Evolutionary conservation across 805 yeast species (phyloP), one percentile per base, ranked within the genome.

Genomic region (Saccharomycopsis microspora): DNA sequence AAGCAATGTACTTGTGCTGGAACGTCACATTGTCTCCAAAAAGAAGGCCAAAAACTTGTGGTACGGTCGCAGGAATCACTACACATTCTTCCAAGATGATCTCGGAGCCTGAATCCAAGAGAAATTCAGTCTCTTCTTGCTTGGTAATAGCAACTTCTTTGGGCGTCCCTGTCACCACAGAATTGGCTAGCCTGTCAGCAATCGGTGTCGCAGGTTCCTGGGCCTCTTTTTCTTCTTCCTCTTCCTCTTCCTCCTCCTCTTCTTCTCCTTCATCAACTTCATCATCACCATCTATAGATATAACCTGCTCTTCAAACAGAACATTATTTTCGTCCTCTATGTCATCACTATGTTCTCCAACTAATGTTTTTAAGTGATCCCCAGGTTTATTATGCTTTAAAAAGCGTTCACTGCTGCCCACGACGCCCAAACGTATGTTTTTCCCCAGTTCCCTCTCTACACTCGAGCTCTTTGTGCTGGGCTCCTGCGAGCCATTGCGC

Each of bases 1-100:
- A 61, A 47, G 55, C 65, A 57, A 63, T 63, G 48, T 74, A 75
- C n/a, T 65, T 64, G 31, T 58, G 47, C 47, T 67, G 61, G 62
- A 77, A 71, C 3, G 61, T 55, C 4, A 59, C 52, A 37, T 70
- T 72, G 4, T 70, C 66, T 30, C 96, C 95, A 64, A 82, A 90
- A 43, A 88, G 55, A 5, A 89, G 56, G 47, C 75, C 76, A 57
- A 71, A 86, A 0, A 87, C 73, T 0, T 82, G 69, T 0, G 96
- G 96, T 3, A 90, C 66, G 1, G 97, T 93, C 1, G 85, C 89
- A 10, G 70, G 64, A 36, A 84, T 64, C 1, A 64, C 66, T 29
- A 72, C 75, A 37, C 74, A 74, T 29, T 67, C 65, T 4, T 77
- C 65, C 34, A 83, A 67, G 4, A 75, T 60, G 41, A 67, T 74